phyloP scores from a whole-genome alignment of 192 early-diverging fungal species.

The Entomortierella parvispora region DNA sequence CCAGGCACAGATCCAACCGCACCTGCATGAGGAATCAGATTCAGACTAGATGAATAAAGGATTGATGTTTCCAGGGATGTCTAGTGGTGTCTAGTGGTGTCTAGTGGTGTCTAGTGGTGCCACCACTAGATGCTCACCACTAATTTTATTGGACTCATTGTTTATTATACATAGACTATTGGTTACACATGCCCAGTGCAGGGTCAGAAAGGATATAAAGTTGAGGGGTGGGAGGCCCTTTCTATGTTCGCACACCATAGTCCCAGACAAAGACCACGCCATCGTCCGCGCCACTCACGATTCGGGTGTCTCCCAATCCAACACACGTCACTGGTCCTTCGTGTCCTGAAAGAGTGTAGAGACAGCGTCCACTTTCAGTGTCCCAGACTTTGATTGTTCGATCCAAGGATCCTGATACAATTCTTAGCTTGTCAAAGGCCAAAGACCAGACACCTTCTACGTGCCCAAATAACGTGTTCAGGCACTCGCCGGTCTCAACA shows the following conservation, averaged over 20 bases:
- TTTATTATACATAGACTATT: too few species aligned
- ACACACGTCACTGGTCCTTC: slow-evolving; percentile 82
- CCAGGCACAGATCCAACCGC: too few species aligned
- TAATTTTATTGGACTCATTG: too few species aligned
- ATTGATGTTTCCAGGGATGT: too few species aligned
- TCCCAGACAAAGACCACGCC: slow-evolving; percentile 85
- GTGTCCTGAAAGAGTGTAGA: slow-evolving; percentile 73
- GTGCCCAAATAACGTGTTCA: slow-evolving; percentile 84
- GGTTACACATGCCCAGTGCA: too few species aligned
- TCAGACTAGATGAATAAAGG: too few species aligned
- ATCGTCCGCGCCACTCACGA: slow-evolving; percentile 89
- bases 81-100: too few species aligned
- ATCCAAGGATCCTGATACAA: slow-evolving; percentile 76
- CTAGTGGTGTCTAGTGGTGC: too few species aligned
- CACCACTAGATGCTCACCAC: too few species aligned
- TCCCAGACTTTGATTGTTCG: slow-evolving; percentile 82
- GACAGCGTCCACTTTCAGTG: slow-evolving; percentile 71
- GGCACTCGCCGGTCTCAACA: slow-evolving; percentile 77
- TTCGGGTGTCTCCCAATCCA: slow-evolving; percentile 86
- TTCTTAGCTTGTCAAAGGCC: slow-evolving; percentile 80
- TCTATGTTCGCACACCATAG: slow-evolving; percentile 61
- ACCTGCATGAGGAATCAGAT: too few species aligned
- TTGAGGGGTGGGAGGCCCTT: too few species aligned
- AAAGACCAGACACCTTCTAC: slow-evolving; percentile 84
- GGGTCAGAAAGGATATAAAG: too few species aligned